These are phyloP conservation scores for Eutreptiella sp. DNA, from an alignment of 208 protist genomes.

Conservation along the genomic window DNA sequence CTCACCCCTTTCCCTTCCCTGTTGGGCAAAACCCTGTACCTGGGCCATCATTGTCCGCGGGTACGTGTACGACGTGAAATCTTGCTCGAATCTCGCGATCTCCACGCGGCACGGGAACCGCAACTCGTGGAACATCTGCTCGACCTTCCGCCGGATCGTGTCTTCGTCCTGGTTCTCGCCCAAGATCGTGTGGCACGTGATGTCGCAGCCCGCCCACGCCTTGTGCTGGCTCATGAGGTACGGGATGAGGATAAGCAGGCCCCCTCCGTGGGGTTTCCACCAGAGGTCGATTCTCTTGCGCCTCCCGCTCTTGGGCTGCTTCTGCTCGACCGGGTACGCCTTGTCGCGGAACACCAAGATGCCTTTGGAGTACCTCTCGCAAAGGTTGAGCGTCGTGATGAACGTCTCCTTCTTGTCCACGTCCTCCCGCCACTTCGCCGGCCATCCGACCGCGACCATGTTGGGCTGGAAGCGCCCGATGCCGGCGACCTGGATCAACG, in stretches of 20 bases:
- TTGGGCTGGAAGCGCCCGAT: slow-evolving; percentile 15
- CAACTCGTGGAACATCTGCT: not conserved
- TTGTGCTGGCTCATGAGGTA: slow-evolving; percentile 7
- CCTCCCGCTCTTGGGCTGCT: no score
- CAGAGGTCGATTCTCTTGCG: slow-evolving; percentile 19
- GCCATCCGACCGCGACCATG: slow-evolving; percentile 1
- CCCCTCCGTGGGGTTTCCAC: slow-evolving; percentile 16
- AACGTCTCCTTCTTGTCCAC: not conserved
- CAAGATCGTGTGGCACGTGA: slow-evolving; percentile 16
- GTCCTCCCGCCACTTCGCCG: not conserved
- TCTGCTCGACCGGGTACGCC: slow-evolving; percentile 3
- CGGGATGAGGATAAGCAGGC: slow-evolving; percentile 14
- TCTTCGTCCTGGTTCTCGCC: not conserved
- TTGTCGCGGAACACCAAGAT: slow-evolving; percentile 7
- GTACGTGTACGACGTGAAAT: not conserved
- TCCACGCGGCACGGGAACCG: not conserved
- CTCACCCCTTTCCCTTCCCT: slow-evolving; percentile 1
- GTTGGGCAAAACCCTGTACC: not conserved
- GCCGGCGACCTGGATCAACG: slow-evolving; percentile 13
- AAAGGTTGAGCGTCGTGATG: not conserved
- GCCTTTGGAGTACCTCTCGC: slow-evolving; percentile 9
- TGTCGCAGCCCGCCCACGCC: not conserved
- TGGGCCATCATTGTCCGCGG: not conserved
- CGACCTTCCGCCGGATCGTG: not conserved
- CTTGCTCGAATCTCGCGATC: not conserved